A percentile compares a stretch with the other conserved stretches of the same genome.
Evolutionary conservation across 306 rosid species (phyloP).

Genomic region (Sphenostylis stenocarpa): DNA sequence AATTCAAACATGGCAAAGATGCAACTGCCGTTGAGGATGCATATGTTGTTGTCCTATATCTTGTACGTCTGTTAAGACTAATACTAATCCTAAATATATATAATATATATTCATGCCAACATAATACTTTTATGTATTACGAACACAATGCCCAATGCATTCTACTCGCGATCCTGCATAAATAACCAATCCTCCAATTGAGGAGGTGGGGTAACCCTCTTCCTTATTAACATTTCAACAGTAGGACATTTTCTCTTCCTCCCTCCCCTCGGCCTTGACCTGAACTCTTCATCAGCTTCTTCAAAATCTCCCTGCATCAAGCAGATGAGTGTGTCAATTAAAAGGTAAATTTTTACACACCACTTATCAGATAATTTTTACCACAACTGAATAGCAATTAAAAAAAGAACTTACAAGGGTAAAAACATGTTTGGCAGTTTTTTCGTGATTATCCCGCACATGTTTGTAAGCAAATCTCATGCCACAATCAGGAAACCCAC

Average conservation of each 20-base stretch:
- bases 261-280: constrained; percentile 83
- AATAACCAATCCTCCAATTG: constrained; percentile 43
- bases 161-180: constrained; percentile 23
- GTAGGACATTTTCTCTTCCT: constrained; percentile 68
- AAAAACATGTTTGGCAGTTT: constrained; percentile 57
- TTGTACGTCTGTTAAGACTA: neutral
- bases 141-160: neutral
- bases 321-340: neutral
- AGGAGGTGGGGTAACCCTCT: constrained; percentile 70
- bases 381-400: neutral
- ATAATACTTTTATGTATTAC: neutral
- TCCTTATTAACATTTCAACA: constrained; percentile 68
- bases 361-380: neutral
- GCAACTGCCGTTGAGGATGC: no score
- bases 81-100: neutral
- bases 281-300: constrained; percentile 68
- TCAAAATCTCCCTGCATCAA: constrained; percentile 77
- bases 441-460: constrained; percentile 84
- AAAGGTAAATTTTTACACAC: neutral
- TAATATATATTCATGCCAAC: neutral
- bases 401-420: constrained; percentile 49
- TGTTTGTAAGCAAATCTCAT: constrained; percentile 90
- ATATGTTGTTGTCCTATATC: neutral
- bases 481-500: constrained; percentile 78
- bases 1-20: no score